Base-by-base conservation (phyloP, 441 rosid species). In the Jatropha podagrica region DNA sequence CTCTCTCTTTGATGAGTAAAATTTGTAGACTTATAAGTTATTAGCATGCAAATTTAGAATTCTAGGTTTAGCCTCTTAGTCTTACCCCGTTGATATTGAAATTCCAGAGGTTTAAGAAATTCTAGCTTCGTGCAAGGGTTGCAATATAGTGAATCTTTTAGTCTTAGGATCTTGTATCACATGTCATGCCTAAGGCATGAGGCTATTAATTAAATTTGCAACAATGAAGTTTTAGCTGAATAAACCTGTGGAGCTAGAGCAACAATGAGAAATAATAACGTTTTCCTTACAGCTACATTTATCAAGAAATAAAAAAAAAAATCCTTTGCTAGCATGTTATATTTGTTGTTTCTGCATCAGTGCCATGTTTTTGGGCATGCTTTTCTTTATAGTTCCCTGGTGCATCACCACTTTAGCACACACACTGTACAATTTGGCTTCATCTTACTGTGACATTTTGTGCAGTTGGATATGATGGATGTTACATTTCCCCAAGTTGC, bases 401-500 rank as follows among this genome's bases (percentile, higher is more conserved):
- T 44, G 18, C 62, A 52, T 38, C 2, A 7, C 56, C 27, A 2
- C 11, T 58, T 73, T 59, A 60, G 15, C 62, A 20, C 14, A 20
- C 10, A 63, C 49, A 46, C 38, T 44, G n/a, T 37, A 38, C 14
- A 20, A 51, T 74, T 44, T 56, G 61, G 44, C 54, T 75, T 72
- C 27, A 65, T 62, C 67, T 69, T 60, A 72, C 48, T 58, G 3
- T 69, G 44, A 66, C 77, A 64, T 65, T 86, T 76, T 77, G 60
- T 85, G 89, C 92, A 92, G 98, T 79, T 92, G 88, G 93, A 90
- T 83, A 76, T 73, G 69, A 84, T 72, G 77, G 97, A 85, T 66
- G 67, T 86, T 81, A 90, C 92, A 73, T 90, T 91, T 84, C 92
- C 94, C 76, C 81, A 72, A 65, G 74, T 84, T 81, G 75, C 83